Conservation (phyloP, 192 early-diverging fungal species). For the Kickxella alabastrina region DNA sequence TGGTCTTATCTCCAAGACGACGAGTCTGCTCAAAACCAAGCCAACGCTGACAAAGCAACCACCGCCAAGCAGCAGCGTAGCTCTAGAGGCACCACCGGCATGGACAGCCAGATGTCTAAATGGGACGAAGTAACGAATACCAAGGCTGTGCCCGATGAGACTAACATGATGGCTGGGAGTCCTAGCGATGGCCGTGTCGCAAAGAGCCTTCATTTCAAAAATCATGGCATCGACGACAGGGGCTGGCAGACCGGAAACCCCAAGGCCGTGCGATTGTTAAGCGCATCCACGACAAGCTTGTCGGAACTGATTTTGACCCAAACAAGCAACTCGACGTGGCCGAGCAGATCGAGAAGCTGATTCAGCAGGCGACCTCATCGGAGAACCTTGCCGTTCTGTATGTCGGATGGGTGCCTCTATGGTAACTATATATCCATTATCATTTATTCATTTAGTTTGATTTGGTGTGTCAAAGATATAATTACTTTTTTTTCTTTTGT, state of each 20-base stretch:
- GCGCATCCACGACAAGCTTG: constrained; percentile 93
- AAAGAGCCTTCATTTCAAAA: constrained; percentile 9
- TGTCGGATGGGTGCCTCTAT: constrained; percentile 36
- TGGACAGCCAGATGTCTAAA: background rate
- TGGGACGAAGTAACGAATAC: background rate
- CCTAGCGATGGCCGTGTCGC: constrained; percentile 9
- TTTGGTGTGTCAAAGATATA: too few relatives aligned
- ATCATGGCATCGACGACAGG: constrained; percentile 22
- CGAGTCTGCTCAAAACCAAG: background rate
- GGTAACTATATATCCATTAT: constrained; percentile 29
- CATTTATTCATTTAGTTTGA: too few relatives aligned
- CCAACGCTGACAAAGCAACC: background rate
- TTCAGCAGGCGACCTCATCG: constrained; percentile 84
- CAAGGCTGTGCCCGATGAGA: background rate
- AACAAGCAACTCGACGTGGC: constrained; percentile 74
- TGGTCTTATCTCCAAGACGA: constrained; percentile 21
- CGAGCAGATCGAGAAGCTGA: constrained; percentile 88
- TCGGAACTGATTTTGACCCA: constrained; percentile 90
- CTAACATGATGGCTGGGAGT: constrained; percentile 15
- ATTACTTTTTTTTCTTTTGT: too few relatives aligned
- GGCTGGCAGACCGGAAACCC: constrained; percentile 61
- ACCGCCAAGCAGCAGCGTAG: background rate
- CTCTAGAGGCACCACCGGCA: background rate
- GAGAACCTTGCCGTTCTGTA: constrained; percentile 70
- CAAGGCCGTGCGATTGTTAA: constrained; percentile 83